phyloP scores from a whole-genome alignment of 2,329 filamentous ascomycete species.

The Fusarium drepaniforme region DNA sequence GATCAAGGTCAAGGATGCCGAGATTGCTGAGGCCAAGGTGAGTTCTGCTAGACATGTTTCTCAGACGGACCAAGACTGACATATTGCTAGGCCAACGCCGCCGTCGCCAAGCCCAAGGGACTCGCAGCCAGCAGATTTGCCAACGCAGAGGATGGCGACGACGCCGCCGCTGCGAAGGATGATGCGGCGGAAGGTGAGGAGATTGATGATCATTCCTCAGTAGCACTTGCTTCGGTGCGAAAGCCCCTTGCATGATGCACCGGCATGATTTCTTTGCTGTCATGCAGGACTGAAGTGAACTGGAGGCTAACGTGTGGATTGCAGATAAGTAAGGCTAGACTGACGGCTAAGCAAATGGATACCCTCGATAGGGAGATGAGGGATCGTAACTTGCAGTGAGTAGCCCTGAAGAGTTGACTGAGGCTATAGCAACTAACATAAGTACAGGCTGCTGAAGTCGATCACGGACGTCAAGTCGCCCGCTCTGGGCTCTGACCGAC shows the following conservation, averaged over 20 bases:
- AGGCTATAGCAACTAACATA: constrained; percentile 11
- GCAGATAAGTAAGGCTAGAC: constrained; percentile 59
- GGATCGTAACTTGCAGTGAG: constrained; percentile 64
- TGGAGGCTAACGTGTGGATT: constrained; percentile 34
- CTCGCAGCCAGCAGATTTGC: constrained; percentile 68
- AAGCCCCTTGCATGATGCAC: constrained; percentile 60
- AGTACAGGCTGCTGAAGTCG: constrained; percentile 41
- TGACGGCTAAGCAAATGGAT: constrained; percentile 63
- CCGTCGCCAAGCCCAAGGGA: constrained; percentile 60
- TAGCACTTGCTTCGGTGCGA: constrained; percentile 76
- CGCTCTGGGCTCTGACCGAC: constrained; percentile 27
- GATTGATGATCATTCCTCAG: constrained; percentile 71
- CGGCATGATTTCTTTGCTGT: constrained; percentile 40
- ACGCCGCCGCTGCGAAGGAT: constrained; percentile 50
- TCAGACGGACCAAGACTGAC: neutral
- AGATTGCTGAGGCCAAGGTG: constrained; percentile 73
- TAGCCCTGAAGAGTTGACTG: constrained; percentile 39
- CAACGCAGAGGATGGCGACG: constrained; percentile 52
- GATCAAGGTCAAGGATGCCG: constrained; percentile 73
- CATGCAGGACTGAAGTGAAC: constrained; percentile 17
- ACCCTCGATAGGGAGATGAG: constrained; percentile 68
- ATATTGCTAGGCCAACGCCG: constrained; percentile 57
- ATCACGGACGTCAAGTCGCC: constrained; percentile 43
- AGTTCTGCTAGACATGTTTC: constrained; percentile 13
- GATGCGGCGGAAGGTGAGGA: constrained; percentile 69